A percentile compares a stretch with the other conserved stretches of the same genome.
Evolutionary conservation across 2,329 filamentous ascomycete genomes (phyloP).

Genomic region (Paecilomyces sp.): DNA sequence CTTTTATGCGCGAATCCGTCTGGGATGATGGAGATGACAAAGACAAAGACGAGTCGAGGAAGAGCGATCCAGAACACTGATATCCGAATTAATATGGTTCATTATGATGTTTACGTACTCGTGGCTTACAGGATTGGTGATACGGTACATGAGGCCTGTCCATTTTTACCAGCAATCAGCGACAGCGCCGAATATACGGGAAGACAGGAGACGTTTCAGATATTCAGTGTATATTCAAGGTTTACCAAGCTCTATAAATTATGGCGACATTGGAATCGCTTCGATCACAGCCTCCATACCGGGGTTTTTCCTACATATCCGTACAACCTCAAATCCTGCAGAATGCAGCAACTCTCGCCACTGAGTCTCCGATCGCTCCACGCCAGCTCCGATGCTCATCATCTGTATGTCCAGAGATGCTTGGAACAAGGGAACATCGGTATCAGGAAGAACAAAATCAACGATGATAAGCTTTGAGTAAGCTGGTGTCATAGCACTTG

Average conservation of each 20-base stretch:
- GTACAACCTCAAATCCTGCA: constrained; percentile 20
- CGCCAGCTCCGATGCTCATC: constrained; percentile 29
- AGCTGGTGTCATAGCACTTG: constrained; percentile 21
- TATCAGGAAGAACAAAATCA: constrained; percentile 28
- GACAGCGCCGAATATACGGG: too few species aligned
- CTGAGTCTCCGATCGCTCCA: constrained; percentile 25
- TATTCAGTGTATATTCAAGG: not conserved
- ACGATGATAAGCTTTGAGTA: constrained; percentile 28
- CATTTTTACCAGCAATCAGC: too few species aligned
- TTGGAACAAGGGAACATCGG: constrained; percentile 18
- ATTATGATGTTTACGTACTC: too few species aligned
- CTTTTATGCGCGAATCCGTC: not conserved
- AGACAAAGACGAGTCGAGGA: not conserved
- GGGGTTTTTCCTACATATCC: constrained; percentile 7
- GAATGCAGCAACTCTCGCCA: constrained; percentile 21
- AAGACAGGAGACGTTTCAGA: not conserved
- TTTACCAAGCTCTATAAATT: not conserved
- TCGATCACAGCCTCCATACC: constrained; percentile 9
- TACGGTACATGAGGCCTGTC: too few species aligned
- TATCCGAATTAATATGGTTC: not conserved
- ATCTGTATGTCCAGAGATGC: constrained; percentile 29
- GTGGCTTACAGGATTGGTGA: too few species aligned
- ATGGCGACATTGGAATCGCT: constrained; percentile 2
- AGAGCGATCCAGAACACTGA: not conserved
- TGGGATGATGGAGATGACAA: not conserved